These are phyloP conservation scores for Erythrophleum fordii DNA, from an alignment of 306 rosid genomes.

Conservation along the genomic window DNA sequence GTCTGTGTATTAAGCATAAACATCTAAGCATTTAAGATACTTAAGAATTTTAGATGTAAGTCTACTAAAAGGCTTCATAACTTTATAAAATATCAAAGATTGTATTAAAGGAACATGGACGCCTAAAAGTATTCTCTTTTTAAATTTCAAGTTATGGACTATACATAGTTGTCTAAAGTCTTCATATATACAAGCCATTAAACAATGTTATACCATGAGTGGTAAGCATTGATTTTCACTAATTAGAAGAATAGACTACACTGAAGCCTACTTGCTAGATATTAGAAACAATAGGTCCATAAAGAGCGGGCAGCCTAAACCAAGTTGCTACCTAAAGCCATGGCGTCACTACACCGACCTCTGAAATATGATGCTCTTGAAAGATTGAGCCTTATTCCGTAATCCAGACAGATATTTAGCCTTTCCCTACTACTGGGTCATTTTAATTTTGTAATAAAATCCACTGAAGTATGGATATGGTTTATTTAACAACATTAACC, in stretches of 20 bases:
- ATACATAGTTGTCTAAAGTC: background rate
- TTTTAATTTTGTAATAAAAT: slow-evolving; percentile 28
- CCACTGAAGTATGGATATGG: background rate
- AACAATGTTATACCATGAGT: background rate
- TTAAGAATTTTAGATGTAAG: no score
- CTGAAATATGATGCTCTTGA: slow-evolving; percentile 34
- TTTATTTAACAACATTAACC: background rate
- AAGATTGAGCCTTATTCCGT: slow-evolving; percentile 33
- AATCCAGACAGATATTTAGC: slow-evolving; percentile 42
- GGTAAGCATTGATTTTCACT: background rate
- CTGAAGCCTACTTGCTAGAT: slow-evolving; percentile 18
- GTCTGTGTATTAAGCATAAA: background rate
- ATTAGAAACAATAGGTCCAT: slow-evolving; percentile 27
- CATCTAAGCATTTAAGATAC: background rate
- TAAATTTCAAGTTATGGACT: background rate
- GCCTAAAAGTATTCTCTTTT: background rate
- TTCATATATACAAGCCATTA: background rate
- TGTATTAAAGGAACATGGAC: no score
- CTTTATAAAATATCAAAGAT: no score
- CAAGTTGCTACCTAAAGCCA: slow-evolving; percentile 61
- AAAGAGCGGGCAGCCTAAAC: slow-evolving; percentile 48
- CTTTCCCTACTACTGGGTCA: slow-evolving; percentile 36
- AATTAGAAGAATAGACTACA: slow-evolving; percentile 23
- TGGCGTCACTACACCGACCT: slow-evolving; percentile 50
- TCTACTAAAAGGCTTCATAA: no score